Percentiles rank a stretch among this genome's conserved stretches.
Evolutionary conservation across 1,139 yeast species (phyloP).

Genomic region (Debaryomyces coudertii): DNA sequence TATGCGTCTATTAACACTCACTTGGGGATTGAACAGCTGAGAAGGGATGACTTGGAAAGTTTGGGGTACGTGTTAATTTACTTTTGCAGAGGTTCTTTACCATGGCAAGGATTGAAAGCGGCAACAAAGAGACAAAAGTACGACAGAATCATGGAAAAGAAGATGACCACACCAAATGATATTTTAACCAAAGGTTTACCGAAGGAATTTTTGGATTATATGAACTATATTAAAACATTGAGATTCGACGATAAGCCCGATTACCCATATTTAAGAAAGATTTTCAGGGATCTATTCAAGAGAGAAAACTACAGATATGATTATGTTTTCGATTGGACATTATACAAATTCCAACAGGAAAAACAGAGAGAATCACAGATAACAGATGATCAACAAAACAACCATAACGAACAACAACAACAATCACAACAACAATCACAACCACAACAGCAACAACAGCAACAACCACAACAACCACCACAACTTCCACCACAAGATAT

Average conservation of each 20-base stretch:
- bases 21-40: slow-evolving; percentile 92
- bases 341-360: slow-evolving; percentile 73
- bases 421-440: slow-evolving; percentile 16
- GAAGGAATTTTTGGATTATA: slow-evolving; percentile 82
- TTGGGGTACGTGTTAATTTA: slow-evolving; percentile 94
- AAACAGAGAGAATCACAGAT: slow-evolving; percentile 57
- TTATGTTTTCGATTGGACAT: slow-evolving; percentile 96
- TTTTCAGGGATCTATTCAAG: slow-evolving; percentile 86
- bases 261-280: slow-evolving; percentile 83
- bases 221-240: slow-evolving; percentile 86
- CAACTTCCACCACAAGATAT: slow-evolving; percentile 11
- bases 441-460: slow-evolving; percentile 17
- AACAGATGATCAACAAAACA: slow-evolving; percentile 32
- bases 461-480: slow-evolving; percentile 9
- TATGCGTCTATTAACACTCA: slow-evolving; percentile 96
- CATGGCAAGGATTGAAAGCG: slow-evolving; percentile 99
- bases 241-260: slow-evolving; percentile 97
- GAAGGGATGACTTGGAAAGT: slow-evolving; percentile 96
- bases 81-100: slow-evolving; percentile 92
- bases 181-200: slow-evolving; percentile 91
- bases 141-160: slow-evolving; percentile 95
- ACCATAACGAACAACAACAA: slow-evolving; percentile 17
- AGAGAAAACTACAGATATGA: slow-evolving; percentile 92
- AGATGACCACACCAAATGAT: slow-evolving; percentile 90
- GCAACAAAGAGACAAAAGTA: slow-evolving; percentile 96